Conservation (phyloP, 2,329 filamentous ascomycete genomes). For the Cercospora sesami region DNA sequence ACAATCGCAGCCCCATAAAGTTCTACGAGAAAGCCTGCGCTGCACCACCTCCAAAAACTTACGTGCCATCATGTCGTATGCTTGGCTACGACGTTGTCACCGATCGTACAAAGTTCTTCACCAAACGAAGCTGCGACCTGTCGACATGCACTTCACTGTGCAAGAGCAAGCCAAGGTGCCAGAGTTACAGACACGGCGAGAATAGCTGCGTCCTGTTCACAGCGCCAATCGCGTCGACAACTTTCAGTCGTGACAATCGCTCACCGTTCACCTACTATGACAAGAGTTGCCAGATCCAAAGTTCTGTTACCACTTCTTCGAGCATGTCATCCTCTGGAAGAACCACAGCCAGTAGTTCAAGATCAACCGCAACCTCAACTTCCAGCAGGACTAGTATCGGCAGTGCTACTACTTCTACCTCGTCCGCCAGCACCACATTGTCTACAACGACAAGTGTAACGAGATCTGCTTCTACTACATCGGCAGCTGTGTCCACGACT, state of each 20-base stretch:
- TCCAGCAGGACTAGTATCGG: neutral
- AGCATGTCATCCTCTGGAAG: neutral
- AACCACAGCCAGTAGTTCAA: neutral
- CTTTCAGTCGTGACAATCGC: neutral
- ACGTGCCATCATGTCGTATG: neutral
- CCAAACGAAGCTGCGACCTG: neutral
- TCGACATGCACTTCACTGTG: neutral
- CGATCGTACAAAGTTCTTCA: neutral
- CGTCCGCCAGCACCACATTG: neutral
- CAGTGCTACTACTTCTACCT: neutral
- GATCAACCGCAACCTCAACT: neutral
- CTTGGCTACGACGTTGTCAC: neutral
- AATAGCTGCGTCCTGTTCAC: neutral
- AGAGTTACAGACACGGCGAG: neutral
- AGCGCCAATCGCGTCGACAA: neutral
- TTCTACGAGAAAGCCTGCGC: neutral
- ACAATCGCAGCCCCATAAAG: conserved; percentile 1
- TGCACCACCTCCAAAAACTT: neutral
- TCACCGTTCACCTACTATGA: neutral
- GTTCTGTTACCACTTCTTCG: neutral
- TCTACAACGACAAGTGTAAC: neutral
- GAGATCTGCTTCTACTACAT: neutral
- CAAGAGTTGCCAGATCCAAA: neutral
- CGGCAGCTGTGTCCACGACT: neutral
- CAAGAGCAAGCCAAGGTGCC: neutral